Evolutionary conservation across 1,139 yeast genomes (phyloP).

Genomic region (Suhomyces bribrorum): DNA sequence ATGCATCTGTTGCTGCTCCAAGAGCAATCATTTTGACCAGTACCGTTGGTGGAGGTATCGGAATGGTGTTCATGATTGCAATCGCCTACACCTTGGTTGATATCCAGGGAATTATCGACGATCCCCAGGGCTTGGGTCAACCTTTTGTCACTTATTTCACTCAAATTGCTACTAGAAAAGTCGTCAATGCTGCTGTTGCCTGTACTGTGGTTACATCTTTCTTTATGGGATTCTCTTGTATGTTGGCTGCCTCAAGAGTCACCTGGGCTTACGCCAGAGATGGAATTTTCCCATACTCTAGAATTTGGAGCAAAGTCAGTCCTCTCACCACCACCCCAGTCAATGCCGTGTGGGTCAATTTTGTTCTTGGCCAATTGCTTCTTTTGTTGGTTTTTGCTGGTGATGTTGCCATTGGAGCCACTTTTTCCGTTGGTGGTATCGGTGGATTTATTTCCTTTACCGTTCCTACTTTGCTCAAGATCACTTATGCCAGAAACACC

Average conservation of each 20-base stretch:
- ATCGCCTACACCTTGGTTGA: conserved; percentile 66
- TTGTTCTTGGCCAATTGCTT: conserved; percentile 56
- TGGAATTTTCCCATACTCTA: conserved; percentile 64
- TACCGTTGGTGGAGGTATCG: conserved; percentile 60
- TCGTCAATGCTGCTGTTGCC: conserved; percentile 57
- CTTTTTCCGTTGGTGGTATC: conserved; percentile 76
- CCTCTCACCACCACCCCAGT: conserved; percentile 63
- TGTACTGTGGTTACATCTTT: conserved; percentile 61
- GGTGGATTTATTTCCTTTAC: conserved; percentile 71
- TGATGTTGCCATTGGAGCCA: conserved; percentile 68
- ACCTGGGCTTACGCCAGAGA: conserved; percentile 72
- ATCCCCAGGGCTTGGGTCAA: conserved; percentile 58
- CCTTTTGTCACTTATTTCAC: conserved; percentile 62
- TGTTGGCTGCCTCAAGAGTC: conserved; percentile 71
- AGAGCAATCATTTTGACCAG: conserved; percentile 67
- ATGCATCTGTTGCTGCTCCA: conserved; percentile 67
- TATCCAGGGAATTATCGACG: conserved; percentile 50
- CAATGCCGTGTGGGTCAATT: conserved; percentile 68
- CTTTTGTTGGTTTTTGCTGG: conserved; percentile 67
- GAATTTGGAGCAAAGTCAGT: conserved; percentile 55
- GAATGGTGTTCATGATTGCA: conserved; percentile 64
- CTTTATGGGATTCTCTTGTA: conserved; percentile 70
- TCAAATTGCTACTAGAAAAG: conserved; percentile 48
- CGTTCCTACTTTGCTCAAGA: conserved; percentile 64
- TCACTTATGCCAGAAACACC: conserved; percentile 53